Evolutionary conservation across 805 yeast species (phyloP).

Genomic region (Yueomyces sinensis): DNA sequence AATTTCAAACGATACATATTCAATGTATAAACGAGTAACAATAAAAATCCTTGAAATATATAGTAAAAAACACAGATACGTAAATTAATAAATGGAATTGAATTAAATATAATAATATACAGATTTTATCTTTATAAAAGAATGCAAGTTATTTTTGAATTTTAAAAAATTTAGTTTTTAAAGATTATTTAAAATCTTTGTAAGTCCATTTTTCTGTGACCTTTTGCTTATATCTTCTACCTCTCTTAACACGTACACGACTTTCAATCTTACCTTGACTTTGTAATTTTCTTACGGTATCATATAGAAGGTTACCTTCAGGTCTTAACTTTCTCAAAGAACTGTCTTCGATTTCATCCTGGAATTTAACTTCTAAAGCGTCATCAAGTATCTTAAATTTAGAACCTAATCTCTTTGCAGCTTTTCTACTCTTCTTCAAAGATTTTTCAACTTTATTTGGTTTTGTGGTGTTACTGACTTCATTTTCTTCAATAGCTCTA

Average conservation of each 20-base stretch:
- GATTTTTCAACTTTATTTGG: constrained; percentile 11
- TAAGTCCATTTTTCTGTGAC: constrained; percentile 87
- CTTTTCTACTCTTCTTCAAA: constrained; percentile 18
- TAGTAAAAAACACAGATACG: too few species aligned
- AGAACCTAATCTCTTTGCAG: constrained; percentile 31
- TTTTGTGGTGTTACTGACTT: constrained; percentile 4
- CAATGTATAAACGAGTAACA: too few species aligned
- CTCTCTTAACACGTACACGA: constrained; percentile 49
- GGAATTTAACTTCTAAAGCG: constrained; percentile 60
- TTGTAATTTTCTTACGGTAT: constrained; percentile 71
- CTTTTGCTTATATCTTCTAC: constrained; percentile 58
- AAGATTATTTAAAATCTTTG: constrained; percentile 62
- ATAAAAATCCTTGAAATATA: too few species aligned
- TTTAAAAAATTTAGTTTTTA: too few species aligned
- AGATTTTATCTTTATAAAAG: too few species aligned
- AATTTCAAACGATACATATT: too few species aligned
- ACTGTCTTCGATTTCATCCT: constrained; percentile 80
- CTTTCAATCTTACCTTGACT: constrained; percentile 79
- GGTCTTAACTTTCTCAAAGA: constrained; percentile 76
- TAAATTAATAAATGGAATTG: too few species aligned
- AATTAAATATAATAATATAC: too few species aligned
- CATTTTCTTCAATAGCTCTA: constrained; percentile 27
- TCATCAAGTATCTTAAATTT: constrained; percentile 34
- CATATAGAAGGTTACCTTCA: constrained; percentile 78
- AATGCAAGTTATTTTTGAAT: too few species aligned